Base-by-base conservation (phyloP, 2,329 filamentous ascomycete species). In the Arthrobotrys musiformis region DNA sequence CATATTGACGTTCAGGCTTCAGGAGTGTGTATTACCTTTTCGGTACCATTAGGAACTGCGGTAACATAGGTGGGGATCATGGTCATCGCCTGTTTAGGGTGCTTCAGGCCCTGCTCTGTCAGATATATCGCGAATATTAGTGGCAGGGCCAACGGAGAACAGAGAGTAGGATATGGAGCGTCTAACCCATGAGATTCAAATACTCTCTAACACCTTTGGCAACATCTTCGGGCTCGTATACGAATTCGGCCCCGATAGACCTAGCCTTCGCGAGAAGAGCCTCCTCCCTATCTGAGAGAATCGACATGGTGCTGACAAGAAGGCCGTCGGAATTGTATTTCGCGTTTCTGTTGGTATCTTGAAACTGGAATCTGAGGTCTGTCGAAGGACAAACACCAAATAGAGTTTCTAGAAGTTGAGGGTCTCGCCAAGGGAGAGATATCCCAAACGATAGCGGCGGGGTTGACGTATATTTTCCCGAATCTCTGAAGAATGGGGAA, bases 61-160 rank as follows among this genome's bases (percentile, higher is more conserved):
- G 95, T 98, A 80, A 99, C 94, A 84, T 97, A 99, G 46, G 94
- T 97, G 6, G 95, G 95, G 82, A 99, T 98, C 86, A 98, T 95
- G 85, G 92, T 94, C 86, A 99, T 85, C 80, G 91, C 93, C 33
- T 92, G 91, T 78, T 90, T 91, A 81, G 94, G 90, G 81, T 90
- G 90, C 76, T 89, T 85, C 80, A 98, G 86, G 28, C 95, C 95
- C 86, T 97, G 92, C 79, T 91, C 92, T 94, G 81, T 28, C 64
- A 40, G n/a, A 33, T 24, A n/a, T 30, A 28, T 26, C 33, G 8
- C 8, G 11, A 60, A 42, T 5, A 40, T 60, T 24, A 64, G 72
- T 30, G 30, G 19, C 66, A 79, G 33, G 44, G 28, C 61, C 11
- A 15, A 11, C 15, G 7, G 22, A 35, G 11, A 17, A 35, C 4